Evolutionary conservation across 2,329 filamentous ascomycete genomes (phyloP).

Genomic region (Cadophora luteo-olivacea): DNA sequence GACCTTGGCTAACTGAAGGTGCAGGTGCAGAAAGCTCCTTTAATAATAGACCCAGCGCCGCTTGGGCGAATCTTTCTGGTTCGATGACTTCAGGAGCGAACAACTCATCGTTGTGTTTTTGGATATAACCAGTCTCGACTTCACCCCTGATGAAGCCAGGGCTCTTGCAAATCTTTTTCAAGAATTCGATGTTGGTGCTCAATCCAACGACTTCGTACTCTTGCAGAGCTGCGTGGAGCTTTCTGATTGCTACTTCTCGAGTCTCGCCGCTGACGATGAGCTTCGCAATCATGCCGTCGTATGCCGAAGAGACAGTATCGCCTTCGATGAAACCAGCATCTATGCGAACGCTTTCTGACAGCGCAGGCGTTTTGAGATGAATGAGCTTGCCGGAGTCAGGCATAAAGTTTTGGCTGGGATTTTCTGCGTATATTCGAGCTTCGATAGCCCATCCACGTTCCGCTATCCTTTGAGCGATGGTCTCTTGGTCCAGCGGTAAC

Average conservation of each 20-base stretch:
- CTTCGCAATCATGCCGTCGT: slow-evolving; percentile 99
- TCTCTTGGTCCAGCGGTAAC: slow-evolving; percentile 68
- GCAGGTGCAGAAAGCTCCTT: slow-evolving; percentile 50
- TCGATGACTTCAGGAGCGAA: slow-evolving; percentile 69
- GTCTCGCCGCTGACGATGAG: slow-evolving; percentile 87
- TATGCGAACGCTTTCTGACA: slow-evolving; percentile 79
- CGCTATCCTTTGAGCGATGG: slow-evolving; percentile 73
- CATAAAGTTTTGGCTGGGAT: slow-evolving; percentile 88
- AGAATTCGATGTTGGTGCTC: slow-evolving; percentile 94
- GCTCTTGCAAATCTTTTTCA: slow-evolving; percentile 85
- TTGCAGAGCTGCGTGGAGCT: slow-evolving; percentile 79
- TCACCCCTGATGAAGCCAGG: slow-evolving; percentile 84
- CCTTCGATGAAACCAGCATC: slow-evolving; percentile 93
- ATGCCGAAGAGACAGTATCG: slow-evolving; percentile 91
- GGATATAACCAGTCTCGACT: slow-evolving; percentile 96
- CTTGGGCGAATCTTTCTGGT: slow-evolving; percentile 84
- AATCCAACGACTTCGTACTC: slow-evolving; percentile 93
- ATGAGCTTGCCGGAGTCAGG: slow-evolving; percentile 90
- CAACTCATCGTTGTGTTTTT: slow-evolving; percentile 82
- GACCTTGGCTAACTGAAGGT: slow-evolving; percentile 41
- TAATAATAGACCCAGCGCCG: slow-evolving; percentile 76
- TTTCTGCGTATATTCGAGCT: slow-evolving; percentile 95
- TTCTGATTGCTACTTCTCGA: slow-evolving; percentile 81
- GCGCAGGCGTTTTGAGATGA: slow-evolving; percentile 77
- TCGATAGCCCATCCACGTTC: slow-evolving; percentile 88